phyloP scores from a whole-genome alignment of 805 yeast species.

The Danielia reshetovae region DNA sequence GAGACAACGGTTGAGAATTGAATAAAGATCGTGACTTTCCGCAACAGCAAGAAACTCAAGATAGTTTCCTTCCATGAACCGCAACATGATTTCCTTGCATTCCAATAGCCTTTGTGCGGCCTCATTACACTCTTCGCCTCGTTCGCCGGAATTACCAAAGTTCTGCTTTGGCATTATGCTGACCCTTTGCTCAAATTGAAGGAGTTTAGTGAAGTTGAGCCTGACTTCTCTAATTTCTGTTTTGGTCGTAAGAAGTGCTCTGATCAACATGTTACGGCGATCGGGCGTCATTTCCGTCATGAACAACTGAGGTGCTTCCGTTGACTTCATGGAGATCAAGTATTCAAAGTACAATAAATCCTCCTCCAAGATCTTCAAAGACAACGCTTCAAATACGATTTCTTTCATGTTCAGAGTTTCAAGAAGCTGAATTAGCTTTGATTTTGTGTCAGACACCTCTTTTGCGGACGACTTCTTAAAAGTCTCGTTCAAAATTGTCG shows the following conservation, averaged over 20 bases:
- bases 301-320: too few relatives aligned
- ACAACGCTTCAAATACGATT: not conserved
- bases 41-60: conserved; percentile 6
- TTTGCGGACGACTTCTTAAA: not conserved
- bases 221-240: not conserved
- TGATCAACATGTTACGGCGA: not conserved
- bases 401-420: not conserved
- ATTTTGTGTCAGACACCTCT: not conserved
- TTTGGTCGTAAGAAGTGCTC: not conserved
- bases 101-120: conserved; percentile 2
- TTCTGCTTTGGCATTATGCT: not conserved
- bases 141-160: too few relatives aligned
- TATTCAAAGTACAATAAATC: not conserved
- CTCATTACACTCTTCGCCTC: not conserved
- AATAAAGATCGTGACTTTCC: conserved; percentile 6
- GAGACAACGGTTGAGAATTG: conserved; percentile 8
- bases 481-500: not conserved
- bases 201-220: not conserved
- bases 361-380: not conserved
- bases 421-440: not conserved
- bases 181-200: not conserved
- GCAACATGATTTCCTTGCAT: conserved; percentile 9
- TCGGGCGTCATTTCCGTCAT: not conserved
- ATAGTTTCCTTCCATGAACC: conserved; percentile 1
- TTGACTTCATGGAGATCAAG: not conserved